Base-by-base conservation (phyloP, 2,329 filamentous ascomycete genomes). In the Allantophomopsis lycopodina region DNA sequence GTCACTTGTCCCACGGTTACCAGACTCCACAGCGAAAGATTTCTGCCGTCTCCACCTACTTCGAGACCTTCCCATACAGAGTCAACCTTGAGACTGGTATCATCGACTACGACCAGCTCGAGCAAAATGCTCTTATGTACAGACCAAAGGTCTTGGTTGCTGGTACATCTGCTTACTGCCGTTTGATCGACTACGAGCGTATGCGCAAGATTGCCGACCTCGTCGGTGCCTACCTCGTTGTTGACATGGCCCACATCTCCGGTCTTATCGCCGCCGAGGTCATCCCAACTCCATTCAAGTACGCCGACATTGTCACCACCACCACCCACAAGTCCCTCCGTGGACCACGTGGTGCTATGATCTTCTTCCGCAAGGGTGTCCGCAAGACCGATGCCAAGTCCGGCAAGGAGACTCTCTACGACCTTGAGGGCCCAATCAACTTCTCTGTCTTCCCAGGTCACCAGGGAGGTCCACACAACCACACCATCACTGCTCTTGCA, bases 241-340 rank as follows among this genome's bases (percentile, higher is more conserved):
- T 91, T 48, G 91, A 98, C 56, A 98, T 98, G 86, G 91, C 91
- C 42, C 91, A 98, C 65, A 96, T 98, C 60, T 96, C 89, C 37
- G 91, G 91, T 56, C 77, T 98, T 37, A 83, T 98, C 48, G 87
- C 91, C 38, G 86, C 87, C 44, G 83, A 80, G 53, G 91, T 95
- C 51, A 91, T 96, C 58, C 86, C 88, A 46, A 88, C 85, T 37
- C 91, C 91, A 35, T 98, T 98, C 69, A 71, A 77, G 47, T 70
- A 94, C 62, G 89, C 91, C 50, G 91, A 98, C 59, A 82, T 98
- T 42, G 91, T 98, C 53, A 98, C 91, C 47, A 98, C 91, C 47
- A 98, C 91, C 46, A 98, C 91, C 36, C 91, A 98, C 79, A 98
- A 98, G 76, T 95, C 88, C 41, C 83, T 98, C 52, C 87, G 91